Evolutionary conservation across 2,329 filamentous ascomycete genomes (phyloP).

Genomic region (Fusarium albidum): DNA sequence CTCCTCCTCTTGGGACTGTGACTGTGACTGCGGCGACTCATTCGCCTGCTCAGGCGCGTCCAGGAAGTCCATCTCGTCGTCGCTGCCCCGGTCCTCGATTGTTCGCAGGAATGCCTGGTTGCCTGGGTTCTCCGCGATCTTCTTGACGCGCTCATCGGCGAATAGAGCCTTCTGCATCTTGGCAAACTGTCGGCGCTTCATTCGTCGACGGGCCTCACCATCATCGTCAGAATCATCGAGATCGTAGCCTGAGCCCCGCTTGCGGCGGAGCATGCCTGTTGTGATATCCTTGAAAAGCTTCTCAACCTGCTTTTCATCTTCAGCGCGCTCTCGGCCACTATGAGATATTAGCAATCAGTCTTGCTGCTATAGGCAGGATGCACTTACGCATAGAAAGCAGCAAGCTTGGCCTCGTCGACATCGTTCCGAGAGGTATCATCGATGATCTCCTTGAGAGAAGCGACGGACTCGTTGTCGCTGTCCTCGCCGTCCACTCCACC

Average conservation of each 20-base stretch:
- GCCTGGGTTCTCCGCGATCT: conserved; percentile 88
- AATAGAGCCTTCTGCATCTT: conserved; percentile 91
- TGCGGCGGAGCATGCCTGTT: conserved; percentile 84
- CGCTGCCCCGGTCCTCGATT: conserved; percentile 81
- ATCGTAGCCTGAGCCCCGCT: conserved; percentile 82
- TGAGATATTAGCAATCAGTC: conserved; percentile 23
- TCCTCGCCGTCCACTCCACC: conserved; percentile 92
- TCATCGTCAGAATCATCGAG: conserved; percentile 93
- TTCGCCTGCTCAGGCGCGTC: conserved; percentile 52
- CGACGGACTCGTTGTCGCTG: conserved; percentile 74
- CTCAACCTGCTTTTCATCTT: conserved; percentile 87
- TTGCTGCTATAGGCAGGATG: neutral
- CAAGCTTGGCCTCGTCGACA: conserved; percentile 82
- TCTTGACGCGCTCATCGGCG: conserved; percentile 87
- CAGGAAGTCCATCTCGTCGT: conserved; percentile 80
- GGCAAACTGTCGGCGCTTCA: conserved; percentile 87
- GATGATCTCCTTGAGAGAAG: conserved; percentile 85
- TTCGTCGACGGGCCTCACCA: conserved; percentile 76
- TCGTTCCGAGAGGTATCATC: conserved; percentile 81
- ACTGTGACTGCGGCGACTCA: conserved; percentile 48
- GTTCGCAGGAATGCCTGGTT: conserved; percentile 90
- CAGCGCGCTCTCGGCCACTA: conserved; percentile 79
- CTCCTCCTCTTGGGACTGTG: conserved; percentile 43
- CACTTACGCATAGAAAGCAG: conserved; percentile 88
- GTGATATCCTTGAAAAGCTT: conserved; percentile 94